Evolutionary conservation across 2,329 filamentous ascomycete genomes (phyloP), one percentile per base, ranked within the genome.

Genomic region (Bipolaris sorokiniana): DNA sequence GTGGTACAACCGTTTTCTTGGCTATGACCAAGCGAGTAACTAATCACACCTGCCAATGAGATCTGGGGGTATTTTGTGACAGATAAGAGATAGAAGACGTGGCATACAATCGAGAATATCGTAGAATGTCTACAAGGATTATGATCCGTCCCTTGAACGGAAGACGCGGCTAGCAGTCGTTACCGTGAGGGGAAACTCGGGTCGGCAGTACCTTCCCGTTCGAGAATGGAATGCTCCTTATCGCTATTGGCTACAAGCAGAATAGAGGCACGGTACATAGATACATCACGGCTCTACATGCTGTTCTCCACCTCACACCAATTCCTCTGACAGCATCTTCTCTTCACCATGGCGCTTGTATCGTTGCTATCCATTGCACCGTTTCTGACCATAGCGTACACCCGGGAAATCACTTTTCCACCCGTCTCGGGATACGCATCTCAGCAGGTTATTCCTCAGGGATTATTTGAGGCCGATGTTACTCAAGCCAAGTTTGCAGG

Each of bases 391-490:
- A 26, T 42, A 20, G 31, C 40, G 23, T 10, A 50, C 41, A 69
- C 70, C 37, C 76, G 79, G 36, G 77, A 82, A n/a, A 79, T 81
- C 56, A 72, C 70, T 7, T 81, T 82, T 48, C 79, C 79, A 10
- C 72, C 79, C 2, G 55, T 77, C 15, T 69, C 73, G 26, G 74
- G 73, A 34, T 68, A 65, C 51, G 22, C 71, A 28, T 69, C 77
- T 40, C 63, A 73, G 20, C 77, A 78, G 38, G 47, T 73, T 6
- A 67, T 74, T 10, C 42, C 69, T 22, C 58, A 54, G 7, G 54
- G 63, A 3, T 58, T 57, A 15, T 62, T 56, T 18, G 61, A 59
- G 3, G 58, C 67, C n/a, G 72, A 76, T 49, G 61, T 75, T 22
- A 69, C 64, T 18, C 68, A 70, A 7, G 65, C 67, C 2, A 73